Conservation (phyloP, 805 yeast species). For the Wickerhamiella sorbophila region DNA sequence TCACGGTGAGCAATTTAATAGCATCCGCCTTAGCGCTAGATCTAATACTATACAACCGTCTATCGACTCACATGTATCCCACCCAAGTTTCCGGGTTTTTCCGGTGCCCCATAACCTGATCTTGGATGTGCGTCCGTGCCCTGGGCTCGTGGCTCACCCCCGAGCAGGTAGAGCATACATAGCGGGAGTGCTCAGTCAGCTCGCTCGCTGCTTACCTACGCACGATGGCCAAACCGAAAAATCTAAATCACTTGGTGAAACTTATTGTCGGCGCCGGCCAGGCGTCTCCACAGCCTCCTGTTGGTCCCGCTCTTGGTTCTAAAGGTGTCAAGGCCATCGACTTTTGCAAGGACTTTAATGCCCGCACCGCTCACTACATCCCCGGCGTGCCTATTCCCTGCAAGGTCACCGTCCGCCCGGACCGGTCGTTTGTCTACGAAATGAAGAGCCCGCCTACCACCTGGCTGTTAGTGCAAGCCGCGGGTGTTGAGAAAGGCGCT, state of each 20-base stretch:
- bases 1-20: too few species aligned
- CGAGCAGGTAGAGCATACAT: too few species aligned
- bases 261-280: constrained; percentile 92
- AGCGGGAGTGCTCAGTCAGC: too few species aligned
- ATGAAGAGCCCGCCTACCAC: constrained; percentile 86
- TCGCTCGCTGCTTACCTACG: too few species aligned
- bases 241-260: constrained; percentile 49
- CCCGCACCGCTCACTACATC: constrained; percentile 75
- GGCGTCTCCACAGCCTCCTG: constrained; percentile 98
- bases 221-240: constrained; percentile 31
- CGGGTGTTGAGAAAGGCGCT: constrained; percentile 65
- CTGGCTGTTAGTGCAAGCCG: constrained; percentile 69
- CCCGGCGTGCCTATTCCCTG: constrained; percentile 90
- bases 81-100: too few species aligned
- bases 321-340: constrained; percentile 98
- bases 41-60: too few species aligned
- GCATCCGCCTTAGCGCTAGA: too few species aligned
- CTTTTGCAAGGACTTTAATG: constrained; percentile 95
- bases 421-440: constrained; percentile 74
- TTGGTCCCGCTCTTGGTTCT: constrained; percentile 96
- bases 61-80: too few species aligned
- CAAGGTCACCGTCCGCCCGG: constrained; percentile 75
- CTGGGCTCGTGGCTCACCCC: too few species aligned
- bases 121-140: too few species aligned
- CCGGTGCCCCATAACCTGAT: too few species aligned